Evolutionary conservation across 2,329 filamentous ascomycete species (phyloP), one percentile per base, ranked within the genome.

Genomic region (Penicillium sp.): DNA sequence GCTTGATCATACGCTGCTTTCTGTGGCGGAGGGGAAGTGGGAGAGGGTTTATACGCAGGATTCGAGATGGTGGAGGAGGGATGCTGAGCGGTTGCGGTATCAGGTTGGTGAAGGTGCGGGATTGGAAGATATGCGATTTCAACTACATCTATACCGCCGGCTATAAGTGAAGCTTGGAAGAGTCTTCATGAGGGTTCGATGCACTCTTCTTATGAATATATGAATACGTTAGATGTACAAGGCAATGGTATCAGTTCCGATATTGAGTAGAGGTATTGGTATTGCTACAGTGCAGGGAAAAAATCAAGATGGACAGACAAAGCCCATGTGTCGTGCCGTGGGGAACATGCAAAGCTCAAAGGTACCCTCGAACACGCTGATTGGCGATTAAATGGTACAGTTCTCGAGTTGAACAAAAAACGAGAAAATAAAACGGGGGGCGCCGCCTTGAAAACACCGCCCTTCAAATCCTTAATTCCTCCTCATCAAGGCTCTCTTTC

Each of bases 41-140:
- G 83, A 87, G 62, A 91, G 89, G 72, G 55, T 96, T 2, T 79
- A 89, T 50, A 85, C 85, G 19, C 82, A 92, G 56, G 91, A 96
- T 44, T 92, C 90, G 2, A 77, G 84, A 51, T 97, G 93, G 93
- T 97, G 93, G 75, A 84, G 93, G 39, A 75, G 96, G 31, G 79
- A 83, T 11, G 81, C 84, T 40, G 59, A 66, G 1, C 77, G 73
- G 14, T 74, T 97, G 61, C 79, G 81, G 36, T 97, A 97, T 75
- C 89, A 92, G 7, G 91, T 97, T 65, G 83, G 87, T 24, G 97
- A 97, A 72, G 90, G 91, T 3, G 91, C 96, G 58, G 83, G 86
- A 48, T 75, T 97, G 68, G 93, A 97, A 77, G 91, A 97, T 70
- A 96, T 97, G 92, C 86, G 92, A 43, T 96, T 93, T 73, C 93